Percentiles rank a stretch among this genome's conserved stretches.
These are phyloP conservation scores for Durio zibethinus DNA, from an alignment of 345 rosid genomes.

Conservation along the genomic window DNA sequence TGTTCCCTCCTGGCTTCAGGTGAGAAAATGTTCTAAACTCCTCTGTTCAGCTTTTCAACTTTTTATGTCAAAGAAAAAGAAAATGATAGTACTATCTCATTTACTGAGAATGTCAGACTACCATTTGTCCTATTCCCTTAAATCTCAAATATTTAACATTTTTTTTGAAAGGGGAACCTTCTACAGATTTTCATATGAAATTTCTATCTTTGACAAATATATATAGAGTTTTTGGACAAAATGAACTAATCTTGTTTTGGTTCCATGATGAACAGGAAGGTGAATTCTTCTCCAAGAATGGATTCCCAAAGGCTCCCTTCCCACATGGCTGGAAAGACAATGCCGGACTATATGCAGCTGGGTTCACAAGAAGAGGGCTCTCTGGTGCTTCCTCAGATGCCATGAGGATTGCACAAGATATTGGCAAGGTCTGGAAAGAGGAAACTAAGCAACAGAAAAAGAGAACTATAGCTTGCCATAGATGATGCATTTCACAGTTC, in stretches of 20 bases:
- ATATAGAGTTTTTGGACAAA: not conserved
- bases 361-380: constrained; percentile 88
- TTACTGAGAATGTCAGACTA: not conserved
- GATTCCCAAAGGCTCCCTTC: constrained; percentile 54
- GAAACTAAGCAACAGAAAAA: constrained; percentile 68
- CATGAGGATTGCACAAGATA: constrained; percentile 63
- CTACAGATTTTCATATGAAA: not conserved
- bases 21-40: constrained; percentile 23
- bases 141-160: not conserved
- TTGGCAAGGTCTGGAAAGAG: constrained; percentile 69
- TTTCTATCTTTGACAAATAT: not conserved
- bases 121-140: not conserved
- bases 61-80: not conserved
- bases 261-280: constrained; percentile 44
- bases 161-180: not conserved
- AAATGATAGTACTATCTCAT: not conserved
- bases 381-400: constrained; percentile 86
- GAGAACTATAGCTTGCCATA: constrained; percentile 42
- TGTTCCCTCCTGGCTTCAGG: constrained; percentile 91
- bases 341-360: constrained; percentile 80
- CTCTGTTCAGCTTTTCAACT: not conserved
- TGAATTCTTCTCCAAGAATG: constrained; percentile 76
- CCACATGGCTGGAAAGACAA: constrained; percentile 92
- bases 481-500: constrained; percentile 73
- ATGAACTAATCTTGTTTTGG: constrained; percentile 24